Evolutionary conservation across 306 rosid species (phyloP), one percentile per base, ranked within the genome.

Genomic region (Rosa rugosa): DNA sequence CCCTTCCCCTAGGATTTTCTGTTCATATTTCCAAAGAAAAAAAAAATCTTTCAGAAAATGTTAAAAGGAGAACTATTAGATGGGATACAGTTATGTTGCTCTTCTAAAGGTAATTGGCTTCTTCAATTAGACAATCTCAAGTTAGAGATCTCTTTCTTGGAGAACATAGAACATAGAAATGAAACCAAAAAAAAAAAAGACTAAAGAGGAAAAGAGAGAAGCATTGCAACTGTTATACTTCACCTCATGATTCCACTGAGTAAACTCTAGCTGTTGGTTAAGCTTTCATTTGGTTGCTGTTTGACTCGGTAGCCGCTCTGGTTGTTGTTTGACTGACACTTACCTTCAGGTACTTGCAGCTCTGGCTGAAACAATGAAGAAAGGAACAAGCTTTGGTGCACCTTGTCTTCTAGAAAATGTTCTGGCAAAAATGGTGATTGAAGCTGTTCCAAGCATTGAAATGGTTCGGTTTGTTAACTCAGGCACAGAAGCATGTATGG

Each of bases 301-400:
- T 50, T 62, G 6, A 62, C 47, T 11, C 47, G 41, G 64, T 8
- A 57, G 64, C 34, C 31, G n/a, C 34, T 57, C 31, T 57, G 64
- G 34, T 1, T 8, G 34, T 6, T n/a, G 34, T 57, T 72, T 36
- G 57, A 74, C 56, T 78, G 78, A 44, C 51, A 54, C 81, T 47
- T 75, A 17, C 78, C 75, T 73, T 16, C 89, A 95, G 99, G 97
- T 95, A 70, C 97, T 95, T 78, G 96, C 98, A n/a, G 96, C 96
- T 77, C 86, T 95, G 17, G 77, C 85, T 72, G 96, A 91, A 83
- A 95, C 97, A 51, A 95, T 95, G 97, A 93, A 90, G 77, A 95
- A 95, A 81, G 99, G 99, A 81, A 95, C 99, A 56, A 95, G 99
- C 90, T 93, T 95, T 71, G 99, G 99, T 12, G 97, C 99, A 10